Base-by-base conservation (phyloP, 371 early-diverging fungal genomes). In the Circinella minor region DNA sequence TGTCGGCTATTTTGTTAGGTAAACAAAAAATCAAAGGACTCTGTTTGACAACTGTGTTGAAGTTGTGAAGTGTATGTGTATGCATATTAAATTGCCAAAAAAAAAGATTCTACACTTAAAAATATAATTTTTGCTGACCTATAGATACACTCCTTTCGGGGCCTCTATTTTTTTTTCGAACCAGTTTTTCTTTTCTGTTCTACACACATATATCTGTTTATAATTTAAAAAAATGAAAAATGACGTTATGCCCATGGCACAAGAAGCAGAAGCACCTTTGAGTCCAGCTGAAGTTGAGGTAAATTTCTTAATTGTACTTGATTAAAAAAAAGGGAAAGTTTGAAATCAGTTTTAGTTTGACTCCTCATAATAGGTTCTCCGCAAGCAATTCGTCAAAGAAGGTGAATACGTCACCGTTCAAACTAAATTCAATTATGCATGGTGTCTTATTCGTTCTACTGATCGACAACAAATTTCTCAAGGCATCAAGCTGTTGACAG, bases 381-480 rank as follows among this genome's bases (percentile, higher is more conserved):
- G 83, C 54, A 86, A 86, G 68, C 93, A 94, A 76, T 94, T 84
- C 75, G 84, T 90, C 51, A 86, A 88, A 55, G 93, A 93, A 72
- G 88, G 83, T 20, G 81, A 86, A 64, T 82, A 88, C 55, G 89
- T 87, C 10, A 86, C 91, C 68, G 76, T 89, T 49, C 97, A 98
- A 82, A 95, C 95, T 57, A 95, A 95, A 79, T 98, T 98, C 87
- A 95, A 97, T 85, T 95, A 94, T 75, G 96, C 98, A 4, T 98
- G 97, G 96, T 95, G 94, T 0, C 85, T 96, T 39, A 89, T 94
- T 74, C 89, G 86, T 76, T 91, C 92, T 72, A 83, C 77, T 61
- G 77, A 78, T 49, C 77, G 82, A 64, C 76, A 78, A 6, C 91
- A 95, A 67, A 90, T 95, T 63, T 86, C 90, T 64, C 77, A 86